phyloP scores from a whole-genome alignment of 441 rosid species.

The Francoa sonchifolia region DNA sequence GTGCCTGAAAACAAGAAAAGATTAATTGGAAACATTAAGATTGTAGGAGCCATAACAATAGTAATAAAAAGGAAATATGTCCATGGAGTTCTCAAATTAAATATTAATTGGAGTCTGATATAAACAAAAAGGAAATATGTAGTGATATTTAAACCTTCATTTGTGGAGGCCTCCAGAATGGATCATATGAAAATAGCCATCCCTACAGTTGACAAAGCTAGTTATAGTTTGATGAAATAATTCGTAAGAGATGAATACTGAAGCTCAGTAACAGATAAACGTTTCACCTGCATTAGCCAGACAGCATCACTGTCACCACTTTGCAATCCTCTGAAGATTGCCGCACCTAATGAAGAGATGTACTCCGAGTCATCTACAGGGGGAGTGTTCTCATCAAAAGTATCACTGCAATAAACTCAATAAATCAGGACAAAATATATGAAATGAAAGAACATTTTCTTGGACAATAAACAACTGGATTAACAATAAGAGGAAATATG shows the following conservation, averaged over 20 bases:
- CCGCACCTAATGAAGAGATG: slow-evolving; percentile 59
- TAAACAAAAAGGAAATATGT: slow-evolving; percentile 7
- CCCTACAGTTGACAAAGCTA: slow-evolving; percentile 29
- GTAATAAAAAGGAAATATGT: too few relatives aligned
- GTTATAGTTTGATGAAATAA: slow-evolving; percentile 6
- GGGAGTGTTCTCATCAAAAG: slow-evolving; percentile 82
- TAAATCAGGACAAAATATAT: slow-evolving; percentile 10
- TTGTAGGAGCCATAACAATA: too few relatives aligned
- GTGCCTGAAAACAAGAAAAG: neutral
- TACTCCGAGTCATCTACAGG: slow-evolving; percentile 56
- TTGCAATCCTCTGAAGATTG: slow-evolving; percentile 56
- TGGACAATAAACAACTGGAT: too few relatives aligned
- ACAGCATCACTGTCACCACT: slow-evolving; percentile 53
- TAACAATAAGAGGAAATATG: too few relatives aligned
- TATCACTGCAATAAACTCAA: slow-evolving; percentile 37
- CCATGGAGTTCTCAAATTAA: neutral
- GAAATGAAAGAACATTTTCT: too few relatives aligned
- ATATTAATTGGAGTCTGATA: neutral
- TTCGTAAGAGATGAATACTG: neutral
- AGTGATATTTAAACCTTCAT: slow-evolving; percentile 71
- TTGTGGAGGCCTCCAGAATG: slow-evolving; percentile 75
- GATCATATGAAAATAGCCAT: slow-evolving; percentile 72
- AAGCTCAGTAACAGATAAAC: slow-evolving; percentile 9
- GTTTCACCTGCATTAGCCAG: slow-evolving; percentile 71
- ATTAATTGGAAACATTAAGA: too few relatives aligned